phyloP scores from a whole-genome alignment of 1,284 basidiomycete genomes.

The Ceratobasidium sp. region DNA sequence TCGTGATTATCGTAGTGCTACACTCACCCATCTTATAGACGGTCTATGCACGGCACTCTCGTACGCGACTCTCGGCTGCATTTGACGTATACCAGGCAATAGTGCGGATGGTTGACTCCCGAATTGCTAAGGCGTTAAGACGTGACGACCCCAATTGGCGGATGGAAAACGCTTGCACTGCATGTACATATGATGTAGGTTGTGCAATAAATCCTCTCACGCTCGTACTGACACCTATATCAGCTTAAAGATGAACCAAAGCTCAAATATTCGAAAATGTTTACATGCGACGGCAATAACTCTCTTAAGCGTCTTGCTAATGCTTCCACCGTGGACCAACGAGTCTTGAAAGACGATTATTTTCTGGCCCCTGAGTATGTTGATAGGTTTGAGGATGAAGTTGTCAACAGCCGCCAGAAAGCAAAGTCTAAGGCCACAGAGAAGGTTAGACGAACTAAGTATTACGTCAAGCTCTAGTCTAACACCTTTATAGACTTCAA shows the following conservation, averaged over 20 bases:
- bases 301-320: constrained; percentile 15
- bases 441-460: too few species aligned
- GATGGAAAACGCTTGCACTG: constrained; percentile 47
- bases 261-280: constrained; percentile 33
- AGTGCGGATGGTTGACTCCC: constrained; percentile 5
- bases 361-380: constrained; percentile 46
- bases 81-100: constrained; percentile 47
- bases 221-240: too few species aligned
- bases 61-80: constrained; percentile 44
- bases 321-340: constrained; percentile 38
- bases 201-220: too few species aligned
- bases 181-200: constrained; percentile 49
- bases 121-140: constrained; percentile 23
- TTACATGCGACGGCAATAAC: constrained; percentile 50
- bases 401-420: not conserved
- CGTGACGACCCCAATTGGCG: constrained; percentile 45
- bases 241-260: constrained; percentile 45
- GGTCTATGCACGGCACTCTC: not conserved
- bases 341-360: constrained; percentile 45
- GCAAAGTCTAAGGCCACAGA: too few species aligned
- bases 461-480: too few species aligned
- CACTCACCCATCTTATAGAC: constrained; percentile 5
- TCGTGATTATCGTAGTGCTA: not conserved
- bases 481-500: too few species aligned
- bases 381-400: constrained; percentile 50